phyloP scores from a whole-genome alignment of 2,329 filamentous ascomycete species.

The Ophiostoma sp. region DNA sequence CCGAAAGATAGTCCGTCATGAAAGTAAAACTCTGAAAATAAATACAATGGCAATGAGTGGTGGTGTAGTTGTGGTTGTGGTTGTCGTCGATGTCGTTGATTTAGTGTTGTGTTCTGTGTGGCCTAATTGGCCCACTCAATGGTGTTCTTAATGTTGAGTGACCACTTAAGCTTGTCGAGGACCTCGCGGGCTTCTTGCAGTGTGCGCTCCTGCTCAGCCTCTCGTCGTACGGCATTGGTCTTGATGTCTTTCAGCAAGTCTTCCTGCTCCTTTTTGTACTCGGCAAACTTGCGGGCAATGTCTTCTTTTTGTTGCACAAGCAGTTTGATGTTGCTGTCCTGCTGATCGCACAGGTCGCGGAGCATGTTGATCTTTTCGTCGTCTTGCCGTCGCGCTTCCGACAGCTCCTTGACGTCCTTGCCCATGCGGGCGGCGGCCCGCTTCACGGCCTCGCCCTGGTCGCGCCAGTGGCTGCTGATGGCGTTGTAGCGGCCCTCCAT shows the following conservation, averaged over 20 bases:
- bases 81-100: neutral
- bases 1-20: constrained; percentile 21
- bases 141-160: constrained; percentile 65
- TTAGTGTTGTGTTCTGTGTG: neutral
- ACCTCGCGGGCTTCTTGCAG: constrained; percentile 60
- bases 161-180: constrained; percentile 71
- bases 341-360: constrained; percentile 70
- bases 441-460: constrained; percentile 64
- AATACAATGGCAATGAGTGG: constrained; percentile 8
- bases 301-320: constrained; percentile 62
- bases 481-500: constrained; percentile 70
- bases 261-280: constrained; percentile 66
- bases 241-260: constrained; percentile 61
- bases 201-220: constrained; percentile 60
- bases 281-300: constrained; percentile 60
- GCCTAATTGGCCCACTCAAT: constrained; percentile 55
- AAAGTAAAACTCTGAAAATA: neutral
- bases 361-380: constrained; percentile 65
- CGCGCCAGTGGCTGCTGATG: constrained; percentile 65
- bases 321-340: constrained; percentile 66
- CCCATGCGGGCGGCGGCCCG: constrained; percentile 51
- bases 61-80: neutral
- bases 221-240: constrained; percentile 55
- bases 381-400: constrained; percentile 58
- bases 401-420: constrained; percentile 55